phyloP scores from a whole-genome alignment of 208 protist species.

The Blastocrithidia nonstop region DNA sequence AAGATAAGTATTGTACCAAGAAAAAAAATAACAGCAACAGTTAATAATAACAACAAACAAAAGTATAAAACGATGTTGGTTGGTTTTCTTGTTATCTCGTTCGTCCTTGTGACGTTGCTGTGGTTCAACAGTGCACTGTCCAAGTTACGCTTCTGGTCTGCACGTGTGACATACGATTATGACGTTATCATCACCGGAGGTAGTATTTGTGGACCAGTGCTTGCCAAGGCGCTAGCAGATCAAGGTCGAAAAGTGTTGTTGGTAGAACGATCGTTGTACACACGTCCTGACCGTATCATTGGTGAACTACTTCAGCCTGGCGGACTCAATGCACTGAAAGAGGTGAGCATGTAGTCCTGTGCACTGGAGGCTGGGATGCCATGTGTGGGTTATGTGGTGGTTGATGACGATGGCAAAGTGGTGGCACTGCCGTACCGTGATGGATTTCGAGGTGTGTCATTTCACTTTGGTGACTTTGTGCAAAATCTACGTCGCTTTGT shows the following conservation, averaged over 20 bases:
- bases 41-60: too few relatives aligned
- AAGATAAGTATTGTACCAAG: conserved; percentile 2
- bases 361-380: conserved; percentile 67
- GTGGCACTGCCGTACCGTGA: conserved; percentile 67
- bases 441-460: conserved; percentile 43
- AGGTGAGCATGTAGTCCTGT: conserved; percentile 84
- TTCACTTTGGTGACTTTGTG: conserved; percentile 91
- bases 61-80: conserved; percentile 28
- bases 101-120: conserved; percentile 24
- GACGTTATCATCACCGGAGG: conserved; percentile 87
- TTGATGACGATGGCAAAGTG: conserved; percentile 34
- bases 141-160: conserved; percentile 15
- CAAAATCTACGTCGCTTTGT: conserved; percentile 70
- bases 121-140: conserved; percentile 38
- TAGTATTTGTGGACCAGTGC: conserved; percentile 80
- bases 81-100: conserved; percentile 14
- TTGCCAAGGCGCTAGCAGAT: conserved; percentile 75
- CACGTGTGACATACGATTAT: conserved; percentile 63
- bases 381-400: conserved; percentile 80
- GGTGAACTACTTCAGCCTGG: conserved; percentile 93
- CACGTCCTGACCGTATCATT: conserved; percentile 87
- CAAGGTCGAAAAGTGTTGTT: conserved; percentile 78
- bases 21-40: too few relatives aligned
- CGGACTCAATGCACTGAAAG: conserved; percentile 64
- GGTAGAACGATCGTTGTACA: conserved; percentile 82